These are phyloP conservation scores for Hansfordia pulvinata DNA, from an alignment of 2,329 filamentous ascomycete genomes.

Conservation along the genomic window DNA sequence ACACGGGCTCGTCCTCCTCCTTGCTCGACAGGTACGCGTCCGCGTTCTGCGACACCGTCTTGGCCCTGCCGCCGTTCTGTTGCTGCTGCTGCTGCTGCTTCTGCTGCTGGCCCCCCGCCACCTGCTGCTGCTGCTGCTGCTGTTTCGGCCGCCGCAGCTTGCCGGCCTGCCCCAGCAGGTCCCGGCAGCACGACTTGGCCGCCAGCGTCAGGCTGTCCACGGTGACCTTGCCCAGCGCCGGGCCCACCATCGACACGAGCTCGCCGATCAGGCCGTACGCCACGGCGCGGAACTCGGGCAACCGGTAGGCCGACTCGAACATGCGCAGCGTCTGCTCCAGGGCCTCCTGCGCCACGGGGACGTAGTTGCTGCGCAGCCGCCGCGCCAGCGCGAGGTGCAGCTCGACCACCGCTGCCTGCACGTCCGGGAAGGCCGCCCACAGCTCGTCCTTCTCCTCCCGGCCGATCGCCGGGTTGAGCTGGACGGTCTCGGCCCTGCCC, in stretches of 20 bases:
- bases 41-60: constrained; percentile 43
- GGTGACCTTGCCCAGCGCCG: constrained; percentile 50
- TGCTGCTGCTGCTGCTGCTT: constrained; percentile 14
- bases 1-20: constrained; percentile 14
- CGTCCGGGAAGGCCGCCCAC: constrained; percentile 56
- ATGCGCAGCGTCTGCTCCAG: constrained; percentile 62
- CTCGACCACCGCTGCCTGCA: constrained; percentile 59
- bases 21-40: constrained; percentile 53
- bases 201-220: constrained; percentile 49
- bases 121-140: constrained; percentile 52
- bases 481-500: constrained; percentile 33
- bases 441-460: constrained; percentile 74
- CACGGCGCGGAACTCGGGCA: constrained; percentile 40
- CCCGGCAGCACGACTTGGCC: constrained; percentile 58
- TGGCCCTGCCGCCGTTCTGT: constrained; percentile 27
- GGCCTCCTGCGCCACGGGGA: constrained; percentile 47
- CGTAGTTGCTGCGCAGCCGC: constrained; percentile 41
- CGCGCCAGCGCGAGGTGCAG: constrained; percentile 43
- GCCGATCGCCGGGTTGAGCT: constrained; percentile 58
- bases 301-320: constrained; percentile 43
- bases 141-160: constrained; percentile 29
- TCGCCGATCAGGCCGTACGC: constrained; percentile 45
- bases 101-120: constrained; percentile 30
- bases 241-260: constrained; percentile 49
- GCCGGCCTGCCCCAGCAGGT: constrained; percentile 47